Base-by-base conservation (phyloP, 305 asterid genomes). In the Ajuga reptans region DNA sequence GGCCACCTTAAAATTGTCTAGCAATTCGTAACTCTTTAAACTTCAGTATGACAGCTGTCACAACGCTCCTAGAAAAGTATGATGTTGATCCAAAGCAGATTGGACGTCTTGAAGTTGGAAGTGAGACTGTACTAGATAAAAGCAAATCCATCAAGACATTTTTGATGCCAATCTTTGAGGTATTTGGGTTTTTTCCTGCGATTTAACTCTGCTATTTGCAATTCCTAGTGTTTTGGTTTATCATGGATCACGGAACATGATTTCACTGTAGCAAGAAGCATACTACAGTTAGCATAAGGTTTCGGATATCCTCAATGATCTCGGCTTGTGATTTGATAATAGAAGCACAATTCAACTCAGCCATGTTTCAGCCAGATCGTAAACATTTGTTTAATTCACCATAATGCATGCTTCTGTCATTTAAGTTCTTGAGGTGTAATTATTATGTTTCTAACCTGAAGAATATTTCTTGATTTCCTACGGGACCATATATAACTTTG, bases 121-220 rank as follows among this genome's bases (percentile, higher is more conserved):
- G 96, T 70, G 99, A 94, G 84, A 94, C 99, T 34, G 97, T 94
- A 57, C 84, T 94, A 11, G 99, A 94, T 77, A 94, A 94, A 80
- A 94, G 99, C 88, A 94, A 94, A 82, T 94, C 99, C 77, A 94
- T 94, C 49, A 94, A 94, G 86, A 94, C 99, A 62, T 94, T 94
- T 71, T 78, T 94, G 87, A 94, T 94, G 99, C 95, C 95, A 68
- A 85, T 94, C 69, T 94, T 94, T 64, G 98, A 94, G 99, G 99
- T 93, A 84, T 53, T 72, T 31, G 24, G 15, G 6, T 17, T 66
- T 67, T 18, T 47, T 15, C 74, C 57, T 68, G 42, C 74, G 33
- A 24, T 50, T 54, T 68, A 53, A 3, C 49, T 55, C 18, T 12
- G 18, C 60, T 45, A n/a, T 64, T 56, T 39, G 10, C 45, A 7